phyloP scores from a whole-genome alignment of 192 early-diverging fungal genomes.

The Backusella luteola region DNA sequence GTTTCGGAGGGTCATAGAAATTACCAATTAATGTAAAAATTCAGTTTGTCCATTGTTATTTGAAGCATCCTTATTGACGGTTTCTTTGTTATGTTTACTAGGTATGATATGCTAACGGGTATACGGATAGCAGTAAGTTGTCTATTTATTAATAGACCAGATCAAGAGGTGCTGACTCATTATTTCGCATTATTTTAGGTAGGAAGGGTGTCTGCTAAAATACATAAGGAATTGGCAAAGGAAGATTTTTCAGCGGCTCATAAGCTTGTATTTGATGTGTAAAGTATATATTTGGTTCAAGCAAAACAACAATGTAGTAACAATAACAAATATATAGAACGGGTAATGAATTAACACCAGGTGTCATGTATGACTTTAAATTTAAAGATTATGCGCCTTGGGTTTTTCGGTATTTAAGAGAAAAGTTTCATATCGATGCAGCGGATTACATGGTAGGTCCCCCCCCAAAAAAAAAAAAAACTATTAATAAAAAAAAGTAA shows the following conservation, averaged over 20 bases:
- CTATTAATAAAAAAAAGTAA: neutral
- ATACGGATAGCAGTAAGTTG: conserved; percentile 72
- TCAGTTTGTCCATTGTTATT: neutral
- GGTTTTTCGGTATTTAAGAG: conserved; percentile 90
- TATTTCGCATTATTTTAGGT: conserved; percentile 1
- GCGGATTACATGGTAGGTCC: conserved; percentile 83
- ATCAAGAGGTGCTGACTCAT: neutral
- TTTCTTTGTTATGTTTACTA: conserved; percentile 26
- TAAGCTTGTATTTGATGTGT: conserved; percentile 96
- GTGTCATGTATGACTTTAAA: conserved; percentile 95
- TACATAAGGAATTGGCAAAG: conserved; percentile 61
- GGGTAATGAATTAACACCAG: conserved; percentile 91
- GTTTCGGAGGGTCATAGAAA: conserved; percentile 96
- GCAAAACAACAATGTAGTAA: neutral
- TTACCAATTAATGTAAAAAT: conserved; percentile 81
- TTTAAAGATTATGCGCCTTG: conserved; percentile 99
- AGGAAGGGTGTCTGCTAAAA: conserved; percentile 85
- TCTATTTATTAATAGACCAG: neutral
- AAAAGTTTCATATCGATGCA: conserved; percentile 84
- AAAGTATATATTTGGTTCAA: conserved; percentile 18
- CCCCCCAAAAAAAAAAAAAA: conserved; percentile 36
- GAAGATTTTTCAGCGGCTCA: conserved; percentile 86
- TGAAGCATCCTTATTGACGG: neutral
- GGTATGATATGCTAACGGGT: conserved; percentile 98
- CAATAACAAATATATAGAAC: conserved; percentile 43